A percentile compares a stretch with the other conserved stretches of the same genome.
These are phyloP conservation scores for Wallemia ichthyophaga DNA, from an alignment of 1,284 basidiomycete species.

Conservation along the genomic window DNA sequence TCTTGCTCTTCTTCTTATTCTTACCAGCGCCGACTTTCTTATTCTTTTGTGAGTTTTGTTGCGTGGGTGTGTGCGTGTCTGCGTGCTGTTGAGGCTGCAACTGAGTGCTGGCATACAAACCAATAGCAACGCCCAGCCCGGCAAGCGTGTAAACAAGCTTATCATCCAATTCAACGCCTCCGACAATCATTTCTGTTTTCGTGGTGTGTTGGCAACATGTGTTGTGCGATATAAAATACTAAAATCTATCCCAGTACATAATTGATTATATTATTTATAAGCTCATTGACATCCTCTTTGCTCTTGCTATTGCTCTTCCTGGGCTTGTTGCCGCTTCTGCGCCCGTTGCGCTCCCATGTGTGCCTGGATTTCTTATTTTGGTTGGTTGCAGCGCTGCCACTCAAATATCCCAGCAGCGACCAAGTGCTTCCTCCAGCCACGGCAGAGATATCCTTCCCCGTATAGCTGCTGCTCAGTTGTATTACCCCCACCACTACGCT, in stretches of 20 bases:
- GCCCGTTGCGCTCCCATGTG: neutral
- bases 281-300: neutral
- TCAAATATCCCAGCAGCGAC: too few species aligned
- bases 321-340: neutral
- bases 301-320: neutral
- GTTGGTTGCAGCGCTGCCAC: too few species aligned
- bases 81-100: neutral
- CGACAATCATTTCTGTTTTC: too few species aligned
- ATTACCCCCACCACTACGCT: neutral
- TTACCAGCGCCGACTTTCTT: neutral
- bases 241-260: neutral
- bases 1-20: neutral
- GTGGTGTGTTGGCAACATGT: too few species aligned
- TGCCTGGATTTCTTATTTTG: neutral
- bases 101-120: neutral
- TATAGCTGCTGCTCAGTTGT: neutral
- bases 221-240: neutral
- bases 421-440: too few species aligned
- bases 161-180: neutral
- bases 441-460: neutral
- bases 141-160: neutral
- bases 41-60: neutral
- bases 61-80: neutral
- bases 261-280: neutral
- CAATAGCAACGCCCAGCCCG: neutral